Evolutionary conservation across 495 filamentous ascomycete genomes (phyloP), one percentile per base, ranked within the genome.

Genomic region (Hyaloscypha finlandica): DNA sequence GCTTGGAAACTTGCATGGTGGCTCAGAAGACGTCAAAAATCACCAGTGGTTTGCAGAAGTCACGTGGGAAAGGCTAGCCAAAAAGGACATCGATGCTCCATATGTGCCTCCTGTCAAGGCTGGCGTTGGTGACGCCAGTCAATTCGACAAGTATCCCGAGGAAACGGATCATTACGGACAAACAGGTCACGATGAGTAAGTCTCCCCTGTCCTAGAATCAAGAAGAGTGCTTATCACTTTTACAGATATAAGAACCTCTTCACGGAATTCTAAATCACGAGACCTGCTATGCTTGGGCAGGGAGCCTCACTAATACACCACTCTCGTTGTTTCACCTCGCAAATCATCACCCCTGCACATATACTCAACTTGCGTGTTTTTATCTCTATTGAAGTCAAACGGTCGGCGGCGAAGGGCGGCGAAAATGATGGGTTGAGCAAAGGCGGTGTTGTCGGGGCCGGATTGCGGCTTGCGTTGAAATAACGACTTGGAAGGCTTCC

Each of bases 81-180:
- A 90, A 77, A 97, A 97, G 81, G 96, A 99, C 73, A 99, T 99
- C 65, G 95, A 99, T 78, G 96, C 95, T 52, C 95, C 95, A 6
- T 99, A 99, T 76, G 94, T 97, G 54, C 95, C 95, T n/a, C 95
- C 95, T 0, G 94, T 99, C 32, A 88, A 91, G 72, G 93, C 92
- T 31, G 95, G 95, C 59, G 88, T 92, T 37, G 95, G 95, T 62
- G 95, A 99, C 81, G 90, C 95, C 37, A 97, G 93, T 78, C 93
- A 97, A 78, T 99, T 98, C 72, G 95, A 99, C 79, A 92, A 91
- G 74, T 99, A 99, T 79, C 93, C 95, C 3, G 95, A 99, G 80
- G 95, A 99, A 75, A 91, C 91, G 58, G 95, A 99, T 77, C 84
- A 87, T 70, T 99, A 99, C 74, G 93, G 93, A 55, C 78, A 84